phyloP scores from a whole-genome alignment of 1,284 basidiomycete genomes.

The Leccinum huronense region DNA sequence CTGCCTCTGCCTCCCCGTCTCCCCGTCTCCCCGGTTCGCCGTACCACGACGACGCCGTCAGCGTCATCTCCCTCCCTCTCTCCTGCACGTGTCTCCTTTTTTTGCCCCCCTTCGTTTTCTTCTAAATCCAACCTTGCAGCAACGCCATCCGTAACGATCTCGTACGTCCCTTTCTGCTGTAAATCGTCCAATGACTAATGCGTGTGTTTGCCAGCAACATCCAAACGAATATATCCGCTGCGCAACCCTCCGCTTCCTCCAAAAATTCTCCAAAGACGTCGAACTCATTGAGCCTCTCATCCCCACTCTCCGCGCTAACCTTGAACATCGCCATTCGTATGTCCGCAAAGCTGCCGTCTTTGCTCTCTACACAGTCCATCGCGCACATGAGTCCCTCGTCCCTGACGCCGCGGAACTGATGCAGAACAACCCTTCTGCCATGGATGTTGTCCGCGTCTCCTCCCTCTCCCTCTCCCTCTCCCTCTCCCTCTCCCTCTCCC shows the following conservation, averaged over 20 bases:
- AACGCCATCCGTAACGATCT: slow-evolving; percentile 98
- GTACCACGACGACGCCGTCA: no score
- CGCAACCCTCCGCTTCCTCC: slow-evolving; percentile 93
- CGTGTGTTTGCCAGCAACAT: slow-evolving; percentile 70
- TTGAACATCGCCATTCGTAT: slow-evolving; percentile 98
- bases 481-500: no score
- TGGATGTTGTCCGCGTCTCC: slow-evolving; percentile 64
- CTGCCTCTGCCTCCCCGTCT: no score
- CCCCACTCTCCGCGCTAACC: slow-evolving; percentile 89
- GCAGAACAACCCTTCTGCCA: slow-evolving; percentile 81
- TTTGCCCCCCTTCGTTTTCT: not conserved
- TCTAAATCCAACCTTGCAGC: slow-evolving; percentile 42
- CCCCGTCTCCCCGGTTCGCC: no score
- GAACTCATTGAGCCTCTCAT: slow-evolving; percentile 97
- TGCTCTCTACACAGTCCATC: slow-evolving; percentile 92
- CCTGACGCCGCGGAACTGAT: slow-evolving; percentile 97
- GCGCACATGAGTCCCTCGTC: slow-evolving; percentile 91
- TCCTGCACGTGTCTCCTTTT: slow-evolving; percentile 35
- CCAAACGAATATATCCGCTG: slow-evolving; percentile 99
- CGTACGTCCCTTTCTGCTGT: slow-evolving; percentile 43
- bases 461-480: no score
- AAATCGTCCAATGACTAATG: slow-evolving; percentile 5
- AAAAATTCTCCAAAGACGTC: slow-evolving; percentile 91
- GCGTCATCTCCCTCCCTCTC: no score
- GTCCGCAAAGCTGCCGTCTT: slow-evolving; percentile 99